Evolutionary conservation across 805 yeast species (phyloP).

Genomic region (Saccharomycopsis sp.): DNA sequence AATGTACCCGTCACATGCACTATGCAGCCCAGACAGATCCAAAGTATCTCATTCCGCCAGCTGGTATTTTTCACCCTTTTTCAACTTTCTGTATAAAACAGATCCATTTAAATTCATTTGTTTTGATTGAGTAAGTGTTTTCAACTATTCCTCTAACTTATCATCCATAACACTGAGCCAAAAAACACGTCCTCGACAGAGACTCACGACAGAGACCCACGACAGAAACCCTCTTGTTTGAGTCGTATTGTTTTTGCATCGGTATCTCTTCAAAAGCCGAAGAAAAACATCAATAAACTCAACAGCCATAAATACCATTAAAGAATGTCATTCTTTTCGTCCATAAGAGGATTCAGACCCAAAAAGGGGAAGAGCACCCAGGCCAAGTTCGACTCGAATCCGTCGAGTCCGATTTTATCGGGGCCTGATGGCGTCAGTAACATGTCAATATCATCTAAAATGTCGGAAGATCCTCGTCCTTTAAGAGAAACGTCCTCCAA

Average conservation of each 20-base stretch:
- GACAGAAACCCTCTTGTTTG: no score
- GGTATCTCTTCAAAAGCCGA: neutral
- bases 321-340: conserved; percentile 40
- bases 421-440: conserved; percentile 22
- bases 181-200: no score
- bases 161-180: no score
- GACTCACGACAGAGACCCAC: no score
- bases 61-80: neutral
- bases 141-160: neutral
- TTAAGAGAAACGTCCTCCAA: conserved; percentile 25
- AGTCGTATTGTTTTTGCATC: no score
- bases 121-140: neutral
- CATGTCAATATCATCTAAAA: conserved; percentile 27
- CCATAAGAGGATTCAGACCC: conserved; percentile 41
- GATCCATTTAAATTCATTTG: neutral
- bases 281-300: neutral
- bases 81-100: neutral
- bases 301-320: neutral
- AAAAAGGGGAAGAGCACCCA: conserved; percentile 35
- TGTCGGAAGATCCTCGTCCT: conserved; percentile 31
- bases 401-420: conserved; percentile 18
- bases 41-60: neutral
- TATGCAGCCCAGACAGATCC: no score
- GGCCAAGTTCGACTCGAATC: conserved; percentile 20
- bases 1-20: neutral